Evolutionary conservation across 805 yeast species (phyloP), one percentile per base, ranked within the genome.

Genomic region (Schwanniomyces vanrijiae): DNA sequence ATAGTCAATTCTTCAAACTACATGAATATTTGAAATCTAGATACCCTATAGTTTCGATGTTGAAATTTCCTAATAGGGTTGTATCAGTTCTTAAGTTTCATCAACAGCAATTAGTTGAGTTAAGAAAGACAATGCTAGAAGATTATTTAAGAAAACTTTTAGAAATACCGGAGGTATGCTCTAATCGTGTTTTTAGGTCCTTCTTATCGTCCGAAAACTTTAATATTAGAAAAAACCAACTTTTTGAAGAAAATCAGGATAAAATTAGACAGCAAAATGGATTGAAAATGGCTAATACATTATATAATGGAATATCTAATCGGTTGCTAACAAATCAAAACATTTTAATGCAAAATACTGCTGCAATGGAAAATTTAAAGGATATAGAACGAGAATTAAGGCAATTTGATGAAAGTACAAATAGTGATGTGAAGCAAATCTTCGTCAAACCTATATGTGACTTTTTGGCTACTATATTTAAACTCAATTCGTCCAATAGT

Each of bases 371-470:
- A 13, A 68, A 73, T 42, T 58, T 71, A 7, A 62, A 64, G 37
- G 85, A 78, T 10, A 75, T 82, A 81, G 78, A 81, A 50, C 65
- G 68, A 37, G 88, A 82, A 51, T 64, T 83, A 53, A 77, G 72
- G 41, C 74, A 70, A 40, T 80, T 72, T 55, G 84, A 79, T 44
- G 80, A 75, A n/a, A 34, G 33, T 8, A 18, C 44, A 8, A 44
- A 25, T 2, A 42, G n/a, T 24, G 44, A 39, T 7, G 16, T 39
- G 4, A 57, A 50, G 33, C 67, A 61, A 22, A 74, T 86, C 0
- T 88, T 88, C 64, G 85, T 90, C 11, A 86, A 83, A 57, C 95
- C 96, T 0, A 83, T 91, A 2, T 84, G 92, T 53, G 96, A 90
- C 52, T 60, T 89, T 9, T 76, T 90, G 43, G 77, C 88, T 16